A percentile compares a stretch with the other conserved stretches of the same genome.
These are phyloP conservation scores for Davidsoniella eucalypti DNA, from an alignment of 2,329 filamentous ascomycete genomes.

Conservation along the genomic window DNA sequence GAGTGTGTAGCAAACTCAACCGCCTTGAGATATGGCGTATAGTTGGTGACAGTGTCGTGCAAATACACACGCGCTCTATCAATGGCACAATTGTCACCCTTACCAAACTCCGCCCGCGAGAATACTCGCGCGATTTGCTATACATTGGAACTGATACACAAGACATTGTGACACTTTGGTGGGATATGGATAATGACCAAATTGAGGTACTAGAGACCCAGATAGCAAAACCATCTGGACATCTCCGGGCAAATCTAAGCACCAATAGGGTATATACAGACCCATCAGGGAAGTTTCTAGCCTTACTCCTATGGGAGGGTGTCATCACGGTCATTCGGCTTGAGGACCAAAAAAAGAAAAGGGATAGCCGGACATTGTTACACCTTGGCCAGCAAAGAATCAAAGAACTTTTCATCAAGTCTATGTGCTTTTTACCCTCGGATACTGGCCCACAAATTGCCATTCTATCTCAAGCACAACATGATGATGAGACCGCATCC, in stretches of 20 bases:
- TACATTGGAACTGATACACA: slow-evolving; percentile 85
- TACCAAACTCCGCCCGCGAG: slow-evolving; percentile 58
- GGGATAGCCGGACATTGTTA: background rate
- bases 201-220: slow-evolving; percentile 36
- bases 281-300: slow-evolving; percentile 48
- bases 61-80: slow-evolving; percentile 53
- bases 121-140: slow-evolving; percentile 63
- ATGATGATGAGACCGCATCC: slow-evolving; percentile 35
- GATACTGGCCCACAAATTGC: slow-evolving; percentile 42
- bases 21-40: slow-evolving; percentile 70
- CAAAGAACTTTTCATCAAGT: slow-evolving; percentile 43
- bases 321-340: slow-evolving; percentile 39
- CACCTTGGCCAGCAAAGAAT: slow-evolving; percentile 37
- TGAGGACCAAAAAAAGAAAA: slow-evolving; percentile 18
- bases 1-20: slow-evolving; percentile 53
- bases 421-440: slow-evolving; percentile 39
- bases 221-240: slow-evolving; percentile 37
- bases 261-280: slow-evolving; percentile 74
- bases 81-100: slow-evolving; percentile 81
- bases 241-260: slow-evolving; percentile 63
- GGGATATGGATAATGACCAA: slow-evolving; percentile 44
- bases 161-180: slow-evolving; percentile 78
- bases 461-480: slow-evolving; percentile 38
- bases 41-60: slow-evolving; percentile 43
- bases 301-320: slow-evolving; percentile 43